Evolutionary conservation across 768 basidiomycete species (phyloP), one percentile per base, ranked within the genome.

Genomic region (Tulasnella sp.): DNA sequence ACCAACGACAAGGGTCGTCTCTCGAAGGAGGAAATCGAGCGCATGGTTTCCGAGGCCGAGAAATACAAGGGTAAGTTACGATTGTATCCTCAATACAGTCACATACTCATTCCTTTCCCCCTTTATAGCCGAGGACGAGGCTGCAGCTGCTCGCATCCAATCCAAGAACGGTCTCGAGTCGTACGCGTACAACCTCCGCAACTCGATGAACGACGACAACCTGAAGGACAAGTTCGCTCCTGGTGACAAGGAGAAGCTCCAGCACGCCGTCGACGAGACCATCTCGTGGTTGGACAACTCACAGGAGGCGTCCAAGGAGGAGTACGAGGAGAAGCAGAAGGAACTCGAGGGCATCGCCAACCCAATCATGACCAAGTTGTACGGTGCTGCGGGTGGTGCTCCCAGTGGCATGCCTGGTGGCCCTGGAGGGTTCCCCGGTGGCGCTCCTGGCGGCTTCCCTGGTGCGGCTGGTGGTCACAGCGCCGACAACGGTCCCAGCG

Each of bases 11-110:
- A 72, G 65, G 75, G 74, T 17, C 72, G 77, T 54, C 68, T 79
- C 12, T 73, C 72, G 48, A 71, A 73, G 65, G 77, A 79, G 49
- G 75, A 80, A 57, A 78, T 82, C 49, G 75, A 77, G 43, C 67
- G 73, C 23, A 80, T 81, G 78, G 68, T 80, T 42, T 64, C 67
- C 15, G 77, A 80, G 42, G 77, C 74, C 17, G 77, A 80, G 67
- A 63, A 70, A 53, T 75, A 59, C 57, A 59, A 58, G 46, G n/a
- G n/a, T n/a, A n/a, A n/a, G n/a, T n/a, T n/a, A n/a, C n/a, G n/a
- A n/a, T n/a, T n/a, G n/a, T n/a, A n/a, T n/a, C n/a, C n/a, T n/a
- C n/a, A n/a, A n/a, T n/a, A n/a, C n/a, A 9, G 43, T 46, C 11
- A 46, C 11, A 9, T 46, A 25, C 21, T 11, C 15, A 21, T 46